Evolutionary conservation across 1,284 basidiomycete genomes (phyloP).

Genomic region (Coniophora puteana): DNA sequence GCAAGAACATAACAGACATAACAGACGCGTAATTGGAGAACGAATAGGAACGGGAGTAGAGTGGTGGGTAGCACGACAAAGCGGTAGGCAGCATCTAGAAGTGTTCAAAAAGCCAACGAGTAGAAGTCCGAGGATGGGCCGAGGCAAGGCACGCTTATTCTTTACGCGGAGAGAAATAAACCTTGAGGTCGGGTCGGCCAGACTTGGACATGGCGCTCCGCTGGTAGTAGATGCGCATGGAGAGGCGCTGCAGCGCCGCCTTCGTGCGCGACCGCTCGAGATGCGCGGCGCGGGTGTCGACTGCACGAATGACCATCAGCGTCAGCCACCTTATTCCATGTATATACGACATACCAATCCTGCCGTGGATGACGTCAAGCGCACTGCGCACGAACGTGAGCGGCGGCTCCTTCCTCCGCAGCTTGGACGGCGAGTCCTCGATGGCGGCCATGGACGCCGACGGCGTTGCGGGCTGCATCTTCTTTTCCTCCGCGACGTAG

Average conservation of each 20-base stretch:
- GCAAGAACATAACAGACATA: constrained; percentile 1
- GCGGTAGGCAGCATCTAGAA: neutral
- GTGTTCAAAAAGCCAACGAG: neutral
- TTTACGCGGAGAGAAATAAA: constrained; percentile 26
- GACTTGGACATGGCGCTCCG: constrained; percentile 32
- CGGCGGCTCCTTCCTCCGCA: constrained; percentile 33
- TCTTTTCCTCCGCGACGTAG: constrained; percentile 49
- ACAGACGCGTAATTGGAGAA: neutral
- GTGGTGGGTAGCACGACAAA: constrained; percentile 2
- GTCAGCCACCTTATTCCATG: neutral
- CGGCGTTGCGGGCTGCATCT: constrained; percentile 15
- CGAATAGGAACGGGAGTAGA: neutral
- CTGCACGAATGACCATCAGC: constrained; percentile 29
- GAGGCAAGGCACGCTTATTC: neutral
- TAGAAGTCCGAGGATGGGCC: neutral
- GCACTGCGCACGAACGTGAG: constrained; percentile 44
- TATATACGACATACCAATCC: constrained; percentile 48
- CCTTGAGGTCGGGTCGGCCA: constrained; percentile 22
- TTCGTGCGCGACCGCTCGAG: constrained; percentile 71
- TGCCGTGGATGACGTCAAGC: constrained; percentile 52
- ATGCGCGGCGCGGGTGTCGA: constrained; percentile 66
- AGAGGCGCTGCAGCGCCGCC: constrained; percentile 56
- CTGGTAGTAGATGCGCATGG: constrained; percentile 62
- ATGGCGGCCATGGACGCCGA: constrained; percentile 8
- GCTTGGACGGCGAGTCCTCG: constrained; percentile 29